Conservation (phyloP, 1,284 basidiomycete genomes). For the Tremellales sp. region DNA sequence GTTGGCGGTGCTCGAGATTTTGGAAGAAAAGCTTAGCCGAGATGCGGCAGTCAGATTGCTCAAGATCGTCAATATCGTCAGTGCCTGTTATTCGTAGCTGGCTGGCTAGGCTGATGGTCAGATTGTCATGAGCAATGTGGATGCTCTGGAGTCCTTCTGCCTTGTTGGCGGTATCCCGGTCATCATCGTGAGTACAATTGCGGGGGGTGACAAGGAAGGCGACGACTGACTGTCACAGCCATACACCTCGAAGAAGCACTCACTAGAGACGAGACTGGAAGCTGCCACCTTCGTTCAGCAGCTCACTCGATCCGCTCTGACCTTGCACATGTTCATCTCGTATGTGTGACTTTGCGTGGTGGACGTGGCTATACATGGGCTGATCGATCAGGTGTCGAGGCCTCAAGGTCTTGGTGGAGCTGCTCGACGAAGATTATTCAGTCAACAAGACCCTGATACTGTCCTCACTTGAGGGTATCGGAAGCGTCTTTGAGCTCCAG, state of each 20-base stretch:
- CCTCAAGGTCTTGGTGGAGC: conserved; percentile 86
- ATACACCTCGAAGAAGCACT: conserved; percentile 91
- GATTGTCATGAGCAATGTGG: conserved; percentile 81
- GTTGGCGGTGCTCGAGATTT: conserved; percentile 85
- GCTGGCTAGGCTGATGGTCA: conserved; percentile 36
- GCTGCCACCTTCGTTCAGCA: conserved; percentile 91
- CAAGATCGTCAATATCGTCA: conserved; percentile 82
- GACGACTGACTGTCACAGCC: conserved; percentile 37
- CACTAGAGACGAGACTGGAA: conserved; percentile 87
- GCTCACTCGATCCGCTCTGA: conserved; percentile 85
- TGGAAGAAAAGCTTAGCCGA: conserved; percentile 73
- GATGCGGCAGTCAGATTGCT: conserved; percentile 80
- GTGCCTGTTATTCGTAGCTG: conserved; percentile 19
- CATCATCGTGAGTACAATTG: conserved; percentile 64
- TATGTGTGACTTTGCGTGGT: conserved; percentile 51
- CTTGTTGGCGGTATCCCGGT: conserved; percentile 89
- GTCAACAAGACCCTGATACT: conserved; percentile 86
- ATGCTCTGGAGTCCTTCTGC: conserved; percentile 90
- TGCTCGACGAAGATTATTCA: conserved; percentile 91
- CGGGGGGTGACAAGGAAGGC: not conserved
- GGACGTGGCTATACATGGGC: conserved; percentile 6
- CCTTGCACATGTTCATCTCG: conserved; percentile 97
- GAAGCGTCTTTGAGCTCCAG: conserved; percentile 85
- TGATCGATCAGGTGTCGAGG: conserved; percentile 73
- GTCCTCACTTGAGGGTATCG: conserved; percentile 89